Conservation (phyloP, 1,284 basidiomycete species). For the Sanghuangporus sanghuang region DNA sequence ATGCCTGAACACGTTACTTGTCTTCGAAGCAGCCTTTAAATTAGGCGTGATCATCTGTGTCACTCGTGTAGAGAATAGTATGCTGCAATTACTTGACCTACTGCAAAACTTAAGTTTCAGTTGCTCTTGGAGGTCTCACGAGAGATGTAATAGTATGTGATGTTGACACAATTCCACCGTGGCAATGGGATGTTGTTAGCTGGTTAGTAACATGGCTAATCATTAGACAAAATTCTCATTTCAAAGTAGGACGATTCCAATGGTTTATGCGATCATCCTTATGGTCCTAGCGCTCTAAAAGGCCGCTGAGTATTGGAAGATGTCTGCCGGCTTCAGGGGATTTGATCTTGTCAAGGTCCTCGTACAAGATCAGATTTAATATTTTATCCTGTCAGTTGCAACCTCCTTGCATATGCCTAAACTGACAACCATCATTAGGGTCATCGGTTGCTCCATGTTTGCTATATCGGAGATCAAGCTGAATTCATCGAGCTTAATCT, state of each 20-base stretch:
- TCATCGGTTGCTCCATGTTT: not conserved
- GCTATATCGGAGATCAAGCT: not conserved
- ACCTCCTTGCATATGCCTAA: not conserved
- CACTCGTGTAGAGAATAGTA: not conserved
- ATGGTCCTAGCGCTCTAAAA: not conserved
- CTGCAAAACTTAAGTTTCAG: not conserved
- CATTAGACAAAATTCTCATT: not conserved
- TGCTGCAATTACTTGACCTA: not conserved
- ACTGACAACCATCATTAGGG: not conserved
- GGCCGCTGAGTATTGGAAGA: not conserved
- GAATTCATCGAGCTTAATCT: not conserved
- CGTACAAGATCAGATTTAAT: not conserved
- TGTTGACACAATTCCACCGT: not conserved
- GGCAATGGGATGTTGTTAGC: not conserved
- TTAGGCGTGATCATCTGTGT: not conserved
- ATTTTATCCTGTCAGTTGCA: not conserved
- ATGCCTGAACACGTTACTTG: not conserved
- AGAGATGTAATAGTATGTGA: not conserved
- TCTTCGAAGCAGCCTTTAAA: not conserved
- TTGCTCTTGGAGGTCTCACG: not conserved
- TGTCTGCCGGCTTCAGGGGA: not conserved
- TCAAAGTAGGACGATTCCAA: not conserved
- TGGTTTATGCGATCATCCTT: not conserved
- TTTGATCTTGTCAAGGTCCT: not conserved
- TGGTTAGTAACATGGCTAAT: not conserved